A percentile compares a stretch with the other conserved stretches of the same genome.
Evolutionary conservation across 1,139 yeast genomes (phyloP).

Genomic region (Oligophagozyma castellii): DNA sequence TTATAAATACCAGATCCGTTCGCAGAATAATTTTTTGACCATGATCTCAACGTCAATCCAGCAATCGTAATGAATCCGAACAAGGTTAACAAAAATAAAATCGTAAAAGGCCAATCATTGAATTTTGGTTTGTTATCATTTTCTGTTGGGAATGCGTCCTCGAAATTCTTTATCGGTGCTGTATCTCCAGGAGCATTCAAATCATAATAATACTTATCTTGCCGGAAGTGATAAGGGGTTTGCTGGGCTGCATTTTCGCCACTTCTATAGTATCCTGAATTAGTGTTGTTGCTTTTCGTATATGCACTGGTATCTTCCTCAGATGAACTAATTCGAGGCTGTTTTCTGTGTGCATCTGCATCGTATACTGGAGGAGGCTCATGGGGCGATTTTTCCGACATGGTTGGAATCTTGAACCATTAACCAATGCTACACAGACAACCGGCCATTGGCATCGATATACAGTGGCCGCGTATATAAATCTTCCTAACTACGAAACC

Average conservation of each 20-base stretch:
- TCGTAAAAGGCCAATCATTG: slow-evolving; percentile 63
- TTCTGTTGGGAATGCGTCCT: slow-evolving; percentile 24
- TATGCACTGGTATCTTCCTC: too few relatives aligned
- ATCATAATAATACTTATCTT: slow-evolving; percentile 19
- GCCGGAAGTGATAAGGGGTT: slow-evolving; percentile 20
- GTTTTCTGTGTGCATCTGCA: not conserved
- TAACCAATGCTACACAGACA: too few relatives aligned
- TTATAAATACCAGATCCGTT: slow-evolving; percentile 60
- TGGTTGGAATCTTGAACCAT: too few relatives aligned
- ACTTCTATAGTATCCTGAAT: too few relatives aligned
- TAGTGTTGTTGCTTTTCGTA: too few relatives aligned
- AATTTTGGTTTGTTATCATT: slow-evolving; percentile 43
- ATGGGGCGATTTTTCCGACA: too few relatives aligned
- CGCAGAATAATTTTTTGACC: slow-evolving; percentile 37
- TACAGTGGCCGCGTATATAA: too few relatives aligned
- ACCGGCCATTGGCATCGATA: too few relatives aligned
- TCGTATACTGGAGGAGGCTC: slow-evolving; percentile 1
- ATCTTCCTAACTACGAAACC: too few relatives aligned
- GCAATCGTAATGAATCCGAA: slow-evolving; percentile 65
- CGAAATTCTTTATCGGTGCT: slow-evolving; percentile 50
- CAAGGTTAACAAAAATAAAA: slow-evolving; percentile 47
- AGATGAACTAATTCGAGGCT: too few relatives aligned
- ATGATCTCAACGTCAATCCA: slow-evolving; percentile 52
- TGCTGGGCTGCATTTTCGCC: too few relatives aligned
- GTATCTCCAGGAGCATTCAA: slow-evolving; percentile 26